A percentile compares a stretch with the other conserved stretches of the same genome.
These are phyloP conservation scores for Backusella tuberculispora DNA, from an alignment of 192 early-diverging fungal species.

Conservation along the genomic window DNA sequence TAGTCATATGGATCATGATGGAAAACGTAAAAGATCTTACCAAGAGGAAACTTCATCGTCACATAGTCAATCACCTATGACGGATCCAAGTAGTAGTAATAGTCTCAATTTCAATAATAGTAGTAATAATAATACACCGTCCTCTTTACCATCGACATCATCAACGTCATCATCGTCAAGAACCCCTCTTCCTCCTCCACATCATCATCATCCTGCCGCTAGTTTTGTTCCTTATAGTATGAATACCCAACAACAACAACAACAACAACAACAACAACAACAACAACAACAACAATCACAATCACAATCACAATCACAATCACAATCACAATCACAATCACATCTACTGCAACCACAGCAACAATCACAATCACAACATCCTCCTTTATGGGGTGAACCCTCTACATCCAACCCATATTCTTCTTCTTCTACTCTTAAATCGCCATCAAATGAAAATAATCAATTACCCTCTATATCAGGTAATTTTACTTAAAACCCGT, in stretches of 20 bases:
- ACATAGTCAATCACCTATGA: neutral
- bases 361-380: neutral
- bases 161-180: neutral
- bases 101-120: neutral
- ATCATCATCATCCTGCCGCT: neutral
- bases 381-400: neutral
- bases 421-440: neutral
- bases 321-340: too few species aligned
- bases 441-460: neutral
- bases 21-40: neutral
- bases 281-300: too few species aligned
- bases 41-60: neutral
- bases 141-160: neutral
- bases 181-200: neutral
- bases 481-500: neutral
- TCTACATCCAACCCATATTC: too few species aligned
- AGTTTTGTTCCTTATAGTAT: neutral
- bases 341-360: too few species aligned
- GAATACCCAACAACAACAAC: slow-evolving; percentile 12
- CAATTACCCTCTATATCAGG: slow-evolving; percentile 7
- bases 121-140: neutral
- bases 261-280: too few species aligned
- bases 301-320: too few species aligned
- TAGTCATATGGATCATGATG: neutral
- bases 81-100: neutral